Conservation (phyloP, 2,329 filamentous ascomycete genomes). For the Fonsecaea pugnacius region DNA sequence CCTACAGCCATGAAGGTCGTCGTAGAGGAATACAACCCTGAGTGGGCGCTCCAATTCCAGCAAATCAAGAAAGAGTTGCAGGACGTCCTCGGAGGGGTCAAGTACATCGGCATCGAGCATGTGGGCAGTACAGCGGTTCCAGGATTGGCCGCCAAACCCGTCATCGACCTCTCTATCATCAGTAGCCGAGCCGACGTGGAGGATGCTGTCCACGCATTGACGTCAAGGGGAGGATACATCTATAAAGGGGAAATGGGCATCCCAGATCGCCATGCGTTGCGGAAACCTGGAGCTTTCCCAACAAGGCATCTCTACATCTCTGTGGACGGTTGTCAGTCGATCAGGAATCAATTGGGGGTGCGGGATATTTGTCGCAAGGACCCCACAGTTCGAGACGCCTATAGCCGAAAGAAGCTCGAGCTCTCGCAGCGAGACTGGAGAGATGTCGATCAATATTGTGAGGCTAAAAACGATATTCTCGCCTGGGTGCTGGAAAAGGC, state of each 20-base stretch:
- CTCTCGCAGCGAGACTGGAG: conserved; percentile 29
- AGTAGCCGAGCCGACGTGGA: conserved; percentile 39
- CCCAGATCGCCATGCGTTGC: conserved; percentile 43
- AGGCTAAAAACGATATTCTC: conserved; percentile 34
- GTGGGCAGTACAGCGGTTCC: conserved; percentile 47
- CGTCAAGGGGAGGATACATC: conserved; percentile 40
- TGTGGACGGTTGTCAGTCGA: conserved; percentile 41
- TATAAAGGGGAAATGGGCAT: conserved; percentile 46
- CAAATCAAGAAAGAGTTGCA: conserved; percentile 31
- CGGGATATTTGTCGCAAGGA: conserved; percentile 44
- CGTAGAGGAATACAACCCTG: conserved; percentile 31
- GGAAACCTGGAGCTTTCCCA: conserved; percentile 39
- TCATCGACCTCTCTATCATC: conserved; percentile 46
- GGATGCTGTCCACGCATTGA: conserved; percentile 41
- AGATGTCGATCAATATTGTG: conserved; percentile 33
- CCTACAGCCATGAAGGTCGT: conserved; percentile 20
- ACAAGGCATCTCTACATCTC: conserved; percentile 46
- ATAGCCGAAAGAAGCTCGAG: conserved; percentile 27
- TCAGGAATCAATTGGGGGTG: conserved; percentile 47
- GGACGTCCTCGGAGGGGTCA: conserved; percentile 22
- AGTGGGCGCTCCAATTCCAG: conserved; percentile 27
- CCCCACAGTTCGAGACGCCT: conserved; percentile 39
- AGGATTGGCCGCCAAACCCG: conserved; percentile 44
- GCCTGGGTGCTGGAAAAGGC: conserved; percentile 29
- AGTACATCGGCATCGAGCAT: conserved; percentile 42